These are phyloP conservation scores for Capronia americana DNA, from an alignment of 2,329 filamentous ascomycete species.

Conservation along the genomic window DNA sequence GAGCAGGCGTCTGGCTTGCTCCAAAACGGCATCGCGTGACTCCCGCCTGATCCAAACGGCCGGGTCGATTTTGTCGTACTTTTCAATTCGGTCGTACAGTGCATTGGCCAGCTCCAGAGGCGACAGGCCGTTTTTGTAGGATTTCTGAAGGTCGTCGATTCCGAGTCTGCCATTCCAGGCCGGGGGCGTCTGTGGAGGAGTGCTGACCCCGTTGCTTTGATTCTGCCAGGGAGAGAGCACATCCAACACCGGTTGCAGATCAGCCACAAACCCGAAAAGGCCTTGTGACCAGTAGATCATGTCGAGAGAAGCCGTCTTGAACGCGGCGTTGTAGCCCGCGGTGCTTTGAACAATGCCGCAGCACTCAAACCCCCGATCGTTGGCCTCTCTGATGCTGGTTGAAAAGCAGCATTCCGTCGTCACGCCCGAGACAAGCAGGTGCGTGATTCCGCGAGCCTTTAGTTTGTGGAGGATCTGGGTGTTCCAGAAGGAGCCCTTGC, in stretches of 20 bases:
- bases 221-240: conserved; percentile 32
- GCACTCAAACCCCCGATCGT: conserved; percentile 67
- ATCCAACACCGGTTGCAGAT: conserved; percentile 40
- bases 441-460: conserved; percentile 62
- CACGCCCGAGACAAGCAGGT: conserved; percentile 64
- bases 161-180: conserved; percentile 52
- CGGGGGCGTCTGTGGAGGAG: conserved; percentile 41
- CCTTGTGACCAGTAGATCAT: conserved; percentile 49
- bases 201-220: conserved; percentile 32
- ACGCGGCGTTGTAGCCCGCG: conserved; percentile 43
- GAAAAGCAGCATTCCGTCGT: conserved; percentile 66
- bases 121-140: conserved; percentile 48
- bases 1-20: conserved; percentile 51
- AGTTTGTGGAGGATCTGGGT: conserved; percentile 61
- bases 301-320: conserved; percentile 48
- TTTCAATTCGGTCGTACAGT: conserved; percentile 56
- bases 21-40: conserved; percentile 48
- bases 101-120: conserved; percentile 37
- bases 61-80: conserved; percentile 55
- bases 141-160: conserved; percentile 51
- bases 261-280: conserved; percentile 46
- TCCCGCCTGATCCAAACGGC: conserved; percentile 60
- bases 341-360: conserved; percentile 59
- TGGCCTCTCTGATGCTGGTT: conserved; percentile 62
- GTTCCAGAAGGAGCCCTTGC: conserved; percentile 66